Base-by-base conservation (phyloP, 495 filamentous ascomycete species). In the Xylaria bambusicola region DNA sequence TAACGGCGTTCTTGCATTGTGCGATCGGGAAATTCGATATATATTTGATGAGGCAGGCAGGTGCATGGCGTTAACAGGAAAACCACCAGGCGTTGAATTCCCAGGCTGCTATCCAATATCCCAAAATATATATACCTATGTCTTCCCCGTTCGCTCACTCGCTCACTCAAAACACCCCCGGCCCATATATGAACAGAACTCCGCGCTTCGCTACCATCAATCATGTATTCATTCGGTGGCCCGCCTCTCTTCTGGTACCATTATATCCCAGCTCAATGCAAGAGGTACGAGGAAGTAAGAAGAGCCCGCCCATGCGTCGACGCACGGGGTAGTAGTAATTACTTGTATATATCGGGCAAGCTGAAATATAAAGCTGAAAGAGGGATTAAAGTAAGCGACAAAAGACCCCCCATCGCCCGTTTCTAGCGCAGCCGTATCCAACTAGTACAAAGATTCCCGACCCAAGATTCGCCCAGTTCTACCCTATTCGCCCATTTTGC, bases 1-100 rank as follows among this genome's bases (percentile, higher is more conserved):
- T 27, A 52, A 45, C 23, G 56, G 48, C 38, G 56, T 59, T 59
- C 3, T 52, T 35, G 47, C 56, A 59, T 52, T 33, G 9, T 35
- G 3, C 21, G 47, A 24, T 50, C 20, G 48, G 48, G 56, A 46
- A 59, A 40, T 44, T 45, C 26, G 47, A 59, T 59, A 23, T 59
- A 27, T 47, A 47, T 53, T 59, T 44, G 36, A 52, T 31, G 5
- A 52, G 40, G 27, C 49, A 52, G 31, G 47, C 49, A 21, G 57
- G 20, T 40, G 21, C 38, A 60, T 31, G 57, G 57, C 48, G 57
- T 60, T 53, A 1, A 46, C n/a, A n/a, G n/a, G 33, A 49, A 35
- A 35, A 52, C 35, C 41, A 29, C 17, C 6, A 27, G 10, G 36
- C 24, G 45, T 17, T 58, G 42, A 26, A 13, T 36, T 41, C 31